Evolutionary conservation across 768 basidiomycete species (phyloP).

Genomic region (Cystofilobasidium bisporidii): DNA sequence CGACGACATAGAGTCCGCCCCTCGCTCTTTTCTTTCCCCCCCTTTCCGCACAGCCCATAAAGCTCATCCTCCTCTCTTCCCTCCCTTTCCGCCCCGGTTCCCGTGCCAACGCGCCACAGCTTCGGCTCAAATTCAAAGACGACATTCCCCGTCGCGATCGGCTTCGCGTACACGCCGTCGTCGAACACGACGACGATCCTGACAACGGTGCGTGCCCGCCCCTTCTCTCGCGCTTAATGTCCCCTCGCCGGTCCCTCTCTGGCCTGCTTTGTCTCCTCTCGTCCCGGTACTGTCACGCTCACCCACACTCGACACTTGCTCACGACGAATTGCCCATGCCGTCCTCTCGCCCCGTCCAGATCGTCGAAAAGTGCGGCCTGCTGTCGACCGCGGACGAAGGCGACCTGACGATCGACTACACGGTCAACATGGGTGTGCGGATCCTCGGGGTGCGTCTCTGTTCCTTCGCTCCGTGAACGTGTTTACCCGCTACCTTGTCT

Average conservation of each 20-base stretch:
- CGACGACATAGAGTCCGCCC: conserved; percentile 4
- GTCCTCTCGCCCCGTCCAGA: too few species aligned
- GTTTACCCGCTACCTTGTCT: too few species aligned
- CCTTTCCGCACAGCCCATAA: not conserved
- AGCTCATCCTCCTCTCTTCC: too few species aligned
- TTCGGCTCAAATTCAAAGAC: conserved; percentile 19
- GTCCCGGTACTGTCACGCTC: not conserved
- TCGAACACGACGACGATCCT: conserved; percentile 5
- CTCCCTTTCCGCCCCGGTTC: too few species aligned
- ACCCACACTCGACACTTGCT: too few species aligned
- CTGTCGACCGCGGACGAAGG: not conserved
- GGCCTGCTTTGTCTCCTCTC: not conserved
- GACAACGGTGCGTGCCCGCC: not conserved
- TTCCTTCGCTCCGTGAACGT: not conserved
- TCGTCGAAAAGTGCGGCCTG: conserved; percentile 19
- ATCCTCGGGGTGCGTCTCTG: conserved; percentile 11
- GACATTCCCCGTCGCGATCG: conserved; percentile 16
- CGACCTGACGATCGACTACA: conserved; percentile 22
- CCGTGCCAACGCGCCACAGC: not conserved
- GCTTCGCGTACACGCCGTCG: conserved; percentile 4
- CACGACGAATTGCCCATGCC: too few species aligned
- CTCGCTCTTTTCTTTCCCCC: not conserved
- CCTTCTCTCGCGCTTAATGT: not conserved
- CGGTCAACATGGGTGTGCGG: conserved; percentile 1
- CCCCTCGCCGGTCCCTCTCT: not conserved